Evolutionary conservation across 495 filamentous ascomycete genomes (phyloP), one percentile per base, ranked within the genome.

Genomic region (Annulohypoxylon bovei): DNA sequence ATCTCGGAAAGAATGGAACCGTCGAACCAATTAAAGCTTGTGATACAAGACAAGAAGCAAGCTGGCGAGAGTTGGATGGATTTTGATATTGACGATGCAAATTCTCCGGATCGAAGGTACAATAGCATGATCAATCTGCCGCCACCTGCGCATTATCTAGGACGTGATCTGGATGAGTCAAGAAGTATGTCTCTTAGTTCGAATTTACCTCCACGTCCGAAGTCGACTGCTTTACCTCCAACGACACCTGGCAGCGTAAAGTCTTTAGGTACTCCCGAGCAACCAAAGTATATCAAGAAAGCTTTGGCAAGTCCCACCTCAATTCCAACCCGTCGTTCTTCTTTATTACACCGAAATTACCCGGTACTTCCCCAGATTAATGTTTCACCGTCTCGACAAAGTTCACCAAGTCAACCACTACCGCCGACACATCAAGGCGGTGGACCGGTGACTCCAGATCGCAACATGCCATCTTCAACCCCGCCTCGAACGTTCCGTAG

Each of bases 31-130:
- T 54, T 67, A 42, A 72, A 68, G 40, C 60, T 61, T 52, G 53
- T 60, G 11, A 52, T 46, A 53, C 66, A 55, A 33, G 23, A 54
- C 18, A 65, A 67, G 25, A 73, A 70, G 18, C 57, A 62, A 46
- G 66, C 62, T 22, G 70, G 66, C 22, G 40, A 70, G 32, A 73
- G 70, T 30, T 73, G 70, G 70, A 73, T 73, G 66, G 66, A 73
- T 28, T 39, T 73, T 1, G 70, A 72, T 22, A 27, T 30, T 4
- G 70, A 73, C 18, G 70, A 73, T n/a, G 54, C 65, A 18, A 60
- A 53, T 22, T 70, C 70, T 27, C 60, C 66, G 39, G 66, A 70
- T 23, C 70, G 70, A 62, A 65, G 70, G 37, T 49, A 66, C 28
- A 65, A 69, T 28, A 70, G 70, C 52, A 73, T 73, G 70, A 33